A percentile compares a stretch with the other conserved stretches of the same genome.
These are phyloP conservation scores for Mycena chlorophos DNA, from an alignment of 768 basidiomycete genomes.

Conservation along the genomic window DNA sequence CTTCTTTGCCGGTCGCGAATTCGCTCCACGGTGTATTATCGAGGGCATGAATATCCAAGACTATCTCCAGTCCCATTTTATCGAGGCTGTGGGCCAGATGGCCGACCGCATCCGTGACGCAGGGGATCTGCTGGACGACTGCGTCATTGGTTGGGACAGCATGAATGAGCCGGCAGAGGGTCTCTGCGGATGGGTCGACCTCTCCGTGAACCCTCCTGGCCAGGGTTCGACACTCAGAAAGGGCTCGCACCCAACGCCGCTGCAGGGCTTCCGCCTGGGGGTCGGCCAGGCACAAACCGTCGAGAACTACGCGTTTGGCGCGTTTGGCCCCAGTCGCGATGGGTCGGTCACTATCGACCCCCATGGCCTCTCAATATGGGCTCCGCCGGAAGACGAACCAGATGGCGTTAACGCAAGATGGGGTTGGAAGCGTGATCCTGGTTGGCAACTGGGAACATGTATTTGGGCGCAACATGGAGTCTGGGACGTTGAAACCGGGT, in stretches of 20 bases:
- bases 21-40: conserved; percentile 87
- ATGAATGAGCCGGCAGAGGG: conserved; percentile 95
- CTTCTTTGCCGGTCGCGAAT: conserved; percentile 89
- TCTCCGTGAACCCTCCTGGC: conserved; percentile 59
- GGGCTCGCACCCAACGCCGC: conserved; percentile 83
- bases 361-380: conserved; percentile 77
- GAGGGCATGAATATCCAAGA: conserved; percentile 93
- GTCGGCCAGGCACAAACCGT: conserved; percentile 85
- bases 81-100: conserved; percentile 71
- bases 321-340: conserved; percentile 71
- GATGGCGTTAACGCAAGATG: conserved; percentile 65
- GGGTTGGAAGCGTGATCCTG: conserved; percentile 77
- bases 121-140: conserved; percentile 77
- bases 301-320: conserved; percentile 78
- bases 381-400: conserved; percentile 44
- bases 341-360: conserved; percentile 86
- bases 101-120: conserved; percentile 77
- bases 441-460: conserved; percentile 77
- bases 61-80: conserved; percentile 76
- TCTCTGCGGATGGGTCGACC: conserved; percentile 62
- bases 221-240: conserved; percentile 80
- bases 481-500: conserved; percentile 77
- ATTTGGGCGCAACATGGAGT: conserved; percentile 89
- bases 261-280: conserved; percentile 81
- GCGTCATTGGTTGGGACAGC: conserved; percentile 95